Conservation (phyloP, 179 eudicot species). For the Dionaea muscipula region DNA sequence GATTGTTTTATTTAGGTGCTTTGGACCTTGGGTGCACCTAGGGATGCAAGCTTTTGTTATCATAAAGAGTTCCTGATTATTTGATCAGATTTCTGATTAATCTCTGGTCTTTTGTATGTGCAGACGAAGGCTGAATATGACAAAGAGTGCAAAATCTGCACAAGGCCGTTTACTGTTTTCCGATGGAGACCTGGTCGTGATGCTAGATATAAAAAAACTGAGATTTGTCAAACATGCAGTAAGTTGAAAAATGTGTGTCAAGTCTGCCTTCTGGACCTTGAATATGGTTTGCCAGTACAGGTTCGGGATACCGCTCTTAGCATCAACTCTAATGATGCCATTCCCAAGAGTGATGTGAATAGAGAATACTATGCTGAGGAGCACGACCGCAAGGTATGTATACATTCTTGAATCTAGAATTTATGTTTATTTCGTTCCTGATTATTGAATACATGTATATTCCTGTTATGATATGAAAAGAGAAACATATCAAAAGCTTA, state of each 20-base stretch:
- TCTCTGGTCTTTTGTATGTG: slow-evolving; percentile 12
- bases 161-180: slow-evolving; percentile 89
- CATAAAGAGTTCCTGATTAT: not conserved
- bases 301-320: slow-evolving; percentile 92
- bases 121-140: slow-evolving; percentile 91
- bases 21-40: too few species aligned
- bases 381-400: slow-evolving; percentile 87
- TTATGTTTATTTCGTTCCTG: not conserved
- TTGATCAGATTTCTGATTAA: not conserved
- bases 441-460: too few species aligned
- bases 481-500: too few species aligned
- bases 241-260: slow-evolving; percentile 95
- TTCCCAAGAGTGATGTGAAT: slow-evolving; percentile 96
- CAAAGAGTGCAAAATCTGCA: slow-evolving; percentile 95
- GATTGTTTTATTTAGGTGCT: too few species aligned
- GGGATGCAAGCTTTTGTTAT: not conserved
- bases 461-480: too few species aligned
- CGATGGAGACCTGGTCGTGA: slow-evolving; percentile 99
- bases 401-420: too few species aligned
- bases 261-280: slow-evolving; percentile 94
- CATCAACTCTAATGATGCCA: slow-evolving; percentile 80
- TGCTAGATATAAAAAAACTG: slow-evolving; percentile 87
- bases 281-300: slow-evolving; percentile 93
- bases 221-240: slow-evolving; percentile 95
- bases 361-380: slow-evolving; percentile 96